Evolutionary conservation across 441 rosid species (phyloP), one percentile per base, ranked within the genome.

Genomic region (Sinapis alba): DNA sequence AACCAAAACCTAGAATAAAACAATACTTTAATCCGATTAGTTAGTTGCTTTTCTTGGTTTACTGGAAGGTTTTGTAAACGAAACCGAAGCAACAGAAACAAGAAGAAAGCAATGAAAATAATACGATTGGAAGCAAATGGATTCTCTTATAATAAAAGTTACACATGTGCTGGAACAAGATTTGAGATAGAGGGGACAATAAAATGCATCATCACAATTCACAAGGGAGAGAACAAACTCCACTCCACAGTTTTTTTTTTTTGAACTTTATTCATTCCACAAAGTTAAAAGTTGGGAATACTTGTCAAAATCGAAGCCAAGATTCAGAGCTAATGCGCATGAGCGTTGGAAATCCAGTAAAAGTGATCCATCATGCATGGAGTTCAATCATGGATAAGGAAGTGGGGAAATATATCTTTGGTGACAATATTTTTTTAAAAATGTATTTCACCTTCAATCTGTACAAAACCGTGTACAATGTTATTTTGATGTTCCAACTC

Each of bases 311-410:
- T 54, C 27, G 7, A 56, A 24, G 18, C 34, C 34, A 58, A 13
- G 20, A 58, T 26, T 26, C 12, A 27, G 2, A 58, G 20, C 63
- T 7, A 58, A 27, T 58, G 63, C 12, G 36, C 38, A 59, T 18
- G 20, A 60, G 64, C 41, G 41, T 60, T 60, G n/a, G 20, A 28
- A 60, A 30, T 30, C 43, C 23, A 16, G 65, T 60, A 60, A 60
- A 60, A 60, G 24, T 0, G 23, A 59, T 9, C 23, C 65, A 60
- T 60, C 41, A 24, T 60, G 43, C 65, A 60, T 60, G 65, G 65
- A 30, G 43, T 60, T 60, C 43, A 28, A 28, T 10, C 16, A 5
- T 60, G n/a, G 43, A 60, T 16, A 30, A 7, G 24, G 43, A 30
- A 30, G 43, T 60, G 43, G 2, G 19, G 24, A 57, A 13, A 24